Evolutionary conservation across 495 filamentous ascomycete species (phyloP).

Genomic region (Aspergillus bertholletiae): DNA sequence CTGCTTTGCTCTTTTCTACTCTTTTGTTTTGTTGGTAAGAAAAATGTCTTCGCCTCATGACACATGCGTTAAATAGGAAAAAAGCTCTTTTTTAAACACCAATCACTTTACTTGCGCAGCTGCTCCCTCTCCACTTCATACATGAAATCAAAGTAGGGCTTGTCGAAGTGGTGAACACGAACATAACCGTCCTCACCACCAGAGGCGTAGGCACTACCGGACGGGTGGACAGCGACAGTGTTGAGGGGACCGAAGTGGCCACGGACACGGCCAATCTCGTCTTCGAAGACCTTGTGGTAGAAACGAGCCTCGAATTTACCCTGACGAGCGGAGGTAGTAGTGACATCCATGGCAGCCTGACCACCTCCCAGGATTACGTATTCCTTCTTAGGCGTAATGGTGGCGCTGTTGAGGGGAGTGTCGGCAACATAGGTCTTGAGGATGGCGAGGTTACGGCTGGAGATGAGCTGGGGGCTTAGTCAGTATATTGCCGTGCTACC

Average conservation of each 20-base stretch:
- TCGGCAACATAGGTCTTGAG: constrained; percentile 90
- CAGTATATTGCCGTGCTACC: constrained; percentile 5
- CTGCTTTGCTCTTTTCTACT: constrained; percentile 20
- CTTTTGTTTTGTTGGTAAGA: constrained; percentile 21
- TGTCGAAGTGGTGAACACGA: constrained; percentile 96
- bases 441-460: constrained; percentile 77
- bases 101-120: constrained; percentile 36
- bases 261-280: constrained; percentile 93
- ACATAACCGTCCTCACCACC: constrained; percentile 99
- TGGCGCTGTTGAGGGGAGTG: constrained; percentile 94
- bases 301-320: constrained; percentile 99
- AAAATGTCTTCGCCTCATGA: constrained; percentile 38
- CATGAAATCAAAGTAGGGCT: constrained; percentile 95
- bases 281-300: constrained; percentile 98
- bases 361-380: constrained; percentile 97
- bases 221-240: constrained; percentile 83
- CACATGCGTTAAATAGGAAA: constrained; percentile 30
- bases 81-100: constrained; percentile 13
- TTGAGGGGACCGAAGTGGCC: constrained; percentile 96
- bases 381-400: constrained; percentile 90
- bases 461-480: constrained; percentile 59
- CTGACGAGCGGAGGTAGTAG: constrained; percentile 87
- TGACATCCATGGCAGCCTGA: constrained; percentile 98
- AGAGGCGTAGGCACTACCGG: constrained; percentile 84
- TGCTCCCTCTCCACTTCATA: constrained; percentile 91